phyloP scores from a whole-genome alignment of 805 yeast species.

The Barnettozyma salicaria region DNA sequence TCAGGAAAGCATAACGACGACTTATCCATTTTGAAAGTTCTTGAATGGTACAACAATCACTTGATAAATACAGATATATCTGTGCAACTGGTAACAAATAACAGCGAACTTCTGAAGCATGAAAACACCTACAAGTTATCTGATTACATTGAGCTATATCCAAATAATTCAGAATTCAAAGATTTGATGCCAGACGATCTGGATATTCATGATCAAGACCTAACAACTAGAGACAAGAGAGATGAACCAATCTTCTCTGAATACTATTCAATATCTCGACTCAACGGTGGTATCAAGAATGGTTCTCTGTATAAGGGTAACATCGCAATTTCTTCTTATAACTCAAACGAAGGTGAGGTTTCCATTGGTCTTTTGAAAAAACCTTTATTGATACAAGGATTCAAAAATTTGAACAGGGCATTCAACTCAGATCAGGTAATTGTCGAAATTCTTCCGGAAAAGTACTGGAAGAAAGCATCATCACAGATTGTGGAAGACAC shows the following conservation, averaged over 20 bases:
- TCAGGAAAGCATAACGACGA: conserved; percentile 55
- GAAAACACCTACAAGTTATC: conserved; percentile 34
- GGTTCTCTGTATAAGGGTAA: conserved; percentile 86
- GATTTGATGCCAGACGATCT: conserved; percentile 65
- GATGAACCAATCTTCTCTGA: conserved; percentile 51
- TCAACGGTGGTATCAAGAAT: conserved; percentile 85
- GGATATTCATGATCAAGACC: conserved; percentile 26
- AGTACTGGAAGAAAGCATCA: conserved; percentile 85
- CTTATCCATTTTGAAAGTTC: conserved; percentile 77
- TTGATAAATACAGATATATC: conserved; percentile 38
- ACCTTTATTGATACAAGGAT: conserved; percentile 77
- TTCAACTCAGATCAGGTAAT: conserved; percentile 91
- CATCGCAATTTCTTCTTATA: conserved; percentile 75
- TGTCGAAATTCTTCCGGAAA: conserved; percentile 80
- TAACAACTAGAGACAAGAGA: conserved; percentile 16
- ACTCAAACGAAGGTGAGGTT: conserved; percentile 82
- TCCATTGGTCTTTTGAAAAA: conserved; percentile 65
- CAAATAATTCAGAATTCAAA: conserved; percentile 65
- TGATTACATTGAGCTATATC: conserved; percentile 67
- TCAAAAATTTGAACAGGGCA: conserved; percentile 80
- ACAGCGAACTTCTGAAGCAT: conserved; percentile 43
- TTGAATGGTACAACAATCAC: conserved; percentile 69
- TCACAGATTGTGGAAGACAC: conserved; percentile 59
- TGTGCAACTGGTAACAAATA: conserved; percentile 68
- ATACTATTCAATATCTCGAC: conserved; percentile 71